phyloP scores from a whole-genome alignment of 2,329 filamentous ascomycete genomes.

The Cladophialophora immunda region DNA sequence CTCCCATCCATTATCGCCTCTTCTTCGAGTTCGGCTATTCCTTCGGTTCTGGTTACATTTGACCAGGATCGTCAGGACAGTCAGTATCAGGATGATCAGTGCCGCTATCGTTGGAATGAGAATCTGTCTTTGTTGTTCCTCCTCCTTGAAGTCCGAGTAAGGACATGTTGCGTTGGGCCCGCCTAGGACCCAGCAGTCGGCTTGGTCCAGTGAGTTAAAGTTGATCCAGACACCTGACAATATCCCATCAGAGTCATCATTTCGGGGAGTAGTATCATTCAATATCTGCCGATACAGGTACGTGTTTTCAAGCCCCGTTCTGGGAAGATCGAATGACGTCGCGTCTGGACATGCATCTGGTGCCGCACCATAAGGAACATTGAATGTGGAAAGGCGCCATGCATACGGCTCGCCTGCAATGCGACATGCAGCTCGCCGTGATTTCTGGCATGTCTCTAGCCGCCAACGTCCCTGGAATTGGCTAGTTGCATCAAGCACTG shows the following conservation, averaged over 20 bases:
- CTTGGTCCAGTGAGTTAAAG: slow-evolving; percentile 66
- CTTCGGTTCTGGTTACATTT: slow-evolving; percentile 71
- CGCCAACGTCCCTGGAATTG: slow-evolving; percentile 63
- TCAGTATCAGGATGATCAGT: slow-evolving; percentile 69
- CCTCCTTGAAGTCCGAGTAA: slow-evolving; percentile 58
- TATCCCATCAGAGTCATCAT: slow-evolving; percentile 36
- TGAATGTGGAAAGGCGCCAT: slow-evolving; percentile 62
- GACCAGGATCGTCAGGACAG: slow-evolving; percentile 68
- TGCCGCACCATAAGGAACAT: slow-evolving; percentile 55
- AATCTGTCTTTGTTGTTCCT: slow-evolving; percentile 58
- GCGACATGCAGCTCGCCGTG: slow-evolving; percentile 66
- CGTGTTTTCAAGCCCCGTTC: slow-evolving; percentile 69
- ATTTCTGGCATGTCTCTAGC: slow-evolving; percentile 62
- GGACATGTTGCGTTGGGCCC: slow-evolving; percentile 66
- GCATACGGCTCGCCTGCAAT: slow-evolving; percentile 61
- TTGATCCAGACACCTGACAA: slow-evolving; percentile 63
- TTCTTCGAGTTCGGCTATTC: slow-evolving; percentile 60
- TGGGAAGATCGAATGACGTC: slow-evolving; percentile 64
- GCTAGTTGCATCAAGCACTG: slow-evolving; percentile 59
- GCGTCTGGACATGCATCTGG: slow-evolving; percentile 58
- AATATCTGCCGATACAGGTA: slow-evolving; percentile 61
- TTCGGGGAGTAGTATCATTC: slow-evolving; percentile 43
- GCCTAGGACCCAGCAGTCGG: slow-evolving; percentile 69
- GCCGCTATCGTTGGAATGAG: slow-evolving; percentile 70
- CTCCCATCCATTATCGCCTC: slow-evolving; percentile 66